Evolutionary conservation across 2,329 filamentous ascomycete genomes (phyloP).

Genomic region (Thermothelomyces thermophilus): DNA sequence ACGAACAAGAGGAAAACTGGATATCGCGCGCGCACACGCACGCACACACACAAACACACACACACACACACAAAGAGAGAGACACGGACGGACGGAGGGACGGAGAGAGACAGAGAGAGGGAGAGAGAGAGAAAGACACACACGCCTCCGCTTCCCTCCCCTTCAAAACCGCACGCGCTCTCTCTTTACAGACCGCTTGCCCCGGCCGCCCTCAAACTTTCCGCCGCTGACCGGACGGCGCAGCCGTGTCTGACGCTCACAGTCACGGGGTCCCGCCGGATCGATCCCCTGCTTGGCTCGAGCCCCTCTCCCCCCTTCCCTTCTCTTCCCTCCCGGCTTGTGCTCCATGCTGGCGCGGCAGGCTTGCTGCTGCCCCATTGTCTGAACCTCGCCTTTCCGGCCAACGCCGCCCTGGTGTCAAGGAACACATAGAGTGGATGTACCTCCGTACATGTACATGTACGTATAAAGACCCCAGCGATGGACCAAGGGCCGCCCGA

Average conservation of each 20-base stretch:
- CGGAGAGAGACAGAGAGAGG: too few species aligned
- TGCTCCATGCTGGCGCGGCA: constrained; percentile 21
- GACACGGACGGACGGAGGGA: too few species aligned
- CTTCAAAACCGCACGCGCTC: too few species aligned
- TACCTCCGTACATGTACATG: constrained; percentile 26
- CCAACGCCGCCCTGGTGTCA: constrained; percentile 17
- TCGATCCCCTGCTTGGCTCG: constrained; percentile 10
- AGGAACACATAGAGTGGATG: constrained; percentile 16
- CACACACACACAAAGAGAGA: neutral
- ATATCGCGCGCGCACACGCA: neutral
- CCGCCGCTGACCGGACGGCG: neutral
- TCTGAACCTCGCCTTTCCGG: constrained; percentile 17
- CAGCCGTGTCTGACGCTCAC: constrained; percentile 2
- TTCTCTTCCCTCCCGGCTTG: constrained; percentile 17
- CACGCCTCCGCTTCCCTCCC: neutral
- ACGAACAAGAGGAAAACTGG: constrained; percentile 5
- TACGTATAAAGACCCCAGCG: constrained; percentile 42
- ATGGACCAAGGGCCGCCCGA: constrained; percentile 57
- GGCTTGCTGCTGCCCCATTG: constrained; percentile 19
- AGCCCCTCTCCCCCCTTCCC: constrained; percentile 1
- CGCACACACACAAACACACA: neutral
- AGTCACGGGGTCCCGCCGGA: constrained; percentile 14
- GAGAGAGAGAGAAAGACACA: too few species aligned
- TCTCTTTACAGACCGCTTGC: neutral
- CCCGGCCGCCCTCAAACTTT: neutral